Evolutionary conservation across 495 filamentous ascomycete genomes (phyloP).

Genomic region (Cladorrhinum samala): DNA sequence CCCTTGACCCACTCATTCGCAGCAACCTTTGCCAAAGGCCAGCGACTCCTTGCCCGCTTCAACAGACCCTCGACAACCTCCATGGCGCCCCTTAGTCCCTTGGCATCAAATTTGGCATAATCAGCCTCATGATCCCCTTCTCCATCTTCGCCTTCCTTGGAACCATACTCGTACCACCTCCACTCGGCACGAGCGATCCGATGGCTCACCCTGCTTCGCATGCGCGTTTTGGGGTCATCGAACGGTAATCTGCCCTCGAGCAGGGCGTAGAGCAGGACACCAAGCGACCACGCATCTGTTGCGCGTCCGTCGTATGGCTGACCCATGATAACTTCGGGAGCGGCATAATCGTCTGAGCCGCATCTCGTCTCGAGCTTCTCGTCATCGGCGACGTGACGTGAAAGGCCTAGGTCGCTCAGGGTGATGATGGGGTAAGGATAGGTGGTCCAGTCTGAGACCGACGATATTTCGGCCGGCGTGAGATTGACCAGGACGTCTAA

Average conservation of each 20-base stretch:
- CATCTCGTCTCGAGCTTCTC: slow-evolving; percentile 83
- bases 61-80: slow-evolving; percentile 75
- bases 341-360: slow-evolving; percentile 94
- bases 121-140: slow-evolving; percentile 44
- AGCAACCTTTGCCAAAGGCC: slow-evolving; percentile 63
- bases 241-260: slow-evolving; percentile 90
- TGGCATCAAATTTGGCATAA: slow-evolving; percentile 45
- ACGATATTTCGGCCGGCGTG: slow-evolving; percentile 44
- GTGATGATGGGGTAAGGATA: slow-evolving; percentile 79
- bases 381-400: slow-evolving; percentile 68
- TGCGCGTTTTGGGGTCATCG: slow-evolving; percentile 53
- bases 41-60: slow-evolving; percentile 69
- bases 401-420: slow-evolving; percentile 89
- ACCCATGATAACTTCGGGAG: slow-evolving; percentile 91
- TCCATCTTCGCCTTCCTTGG: slow-evolving; percentile 55
- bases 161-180: slow-evolving; percentile 81
- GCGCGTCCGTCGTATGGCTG: slow-evolving; percentile 90
- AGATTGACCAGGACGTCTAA: slow-evolving; percentile 88
- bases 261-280: slow-evolving; percentile 87
- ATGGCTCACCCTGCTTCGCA: slow-evolving; percentile 74
- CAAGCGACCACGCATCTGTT: slow-evolving; percentile 92
- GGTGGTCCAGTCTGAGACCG: slow-evolving; percentile 53
- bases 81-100: slow-evolving; percentile 65
- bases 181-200: slow-evolving; percentile 93
- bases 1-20: slow-evolving; percentile 67